Evolutionary conservation across 169 alveolate species (phyloP).

Genomic region (Plasmodium billcollinsi): DNA sequence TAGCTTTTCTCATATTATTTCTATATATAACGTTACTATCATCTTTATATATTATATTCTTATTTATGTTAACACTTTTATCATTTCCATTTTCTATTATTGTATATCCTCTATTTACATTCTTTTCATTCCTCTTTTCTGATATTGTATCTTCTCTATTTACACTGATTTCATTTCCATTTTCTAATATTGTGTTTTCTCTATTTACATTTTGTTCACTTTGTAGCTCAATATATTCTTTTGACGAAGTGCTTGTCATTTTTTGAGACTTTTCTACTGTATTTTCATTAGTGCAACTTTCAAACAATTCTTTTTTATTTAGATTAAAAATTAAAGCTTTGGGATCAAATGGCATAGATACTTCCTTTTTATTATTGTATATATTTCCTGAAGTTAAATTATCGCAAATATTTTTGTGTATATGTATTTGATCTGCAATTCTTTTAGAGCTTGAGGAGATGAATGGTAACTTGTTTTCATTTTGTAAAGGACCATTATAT

Average conservation of each 20-base stretch:
- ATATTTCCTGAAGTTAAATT: slow-evolving; percentile 1
- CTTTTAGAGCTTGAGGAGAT: not conserved
- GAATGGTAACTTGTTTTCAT: not conserved
- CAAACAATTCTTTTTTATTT: not conserved
- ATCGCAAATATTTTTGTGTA: not conserved
- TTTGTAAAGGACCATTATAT: not conserved
- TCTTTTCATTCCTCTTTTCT: not conserved
- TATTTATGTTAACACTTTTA: not conserved
- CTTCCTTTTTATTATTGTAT: not conserved
- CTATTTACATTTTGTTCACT: not conserved
- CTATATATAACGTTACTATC: slow-evolving; percentile 1
- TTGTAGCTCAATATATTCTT: no score
- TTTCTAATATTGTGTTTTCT: not conserved
- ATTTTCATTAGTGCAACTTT: not conserved
- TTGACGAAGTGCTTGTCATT: no score
- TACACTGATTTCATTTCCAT: not conserved
- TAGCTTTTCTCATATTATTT: slow-evolving; percentile 11
- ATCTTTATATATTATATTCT: slow-evolving; percentile 2
- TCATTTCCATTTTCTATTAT: not conserved
- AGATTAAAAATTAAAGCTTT: no score
- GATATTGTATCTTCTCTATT: slow-evolving; percentile 2
- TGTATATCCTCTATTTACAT: not conserved
- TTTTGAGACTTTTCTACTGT: not conserved
- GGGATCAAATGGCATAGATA: no score
- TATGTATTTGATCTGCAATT: not conserved